Conservation (phyloP, 1,284 basidiomycete species). For the Ganoderma resinaceum region DNA sequence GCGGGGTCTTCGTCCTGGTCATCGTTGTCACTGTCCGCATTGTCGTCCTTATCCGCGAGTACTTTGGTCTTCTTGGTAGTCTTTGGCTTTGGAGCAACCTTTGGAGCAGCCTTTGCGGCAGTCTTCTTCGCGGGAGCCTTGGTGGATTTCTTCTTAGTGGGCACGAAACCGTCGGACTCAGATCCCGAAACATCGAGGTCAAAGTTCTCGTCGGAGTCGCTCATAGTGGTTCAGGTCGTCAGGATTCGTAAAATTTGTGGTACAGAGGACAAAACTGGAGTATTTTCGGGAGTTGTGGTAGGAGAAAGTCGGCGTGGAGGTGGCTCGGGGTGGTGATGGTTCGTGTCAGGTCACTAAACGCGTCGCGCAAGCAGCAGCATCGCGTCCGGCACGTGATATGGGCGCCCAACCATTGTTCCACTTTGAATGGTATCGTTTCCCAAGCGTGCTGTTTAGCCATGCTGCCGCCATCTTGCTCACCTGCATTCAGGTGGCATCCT, state of each 20-base stretch:
- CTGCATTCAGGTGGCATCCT: background rate
- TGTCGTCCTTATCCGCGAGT: conserved; percentile 68
- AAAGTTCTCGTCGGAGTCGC: conserved; percentile 73
- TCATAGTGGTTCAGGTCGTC: conserved; percentile 45
- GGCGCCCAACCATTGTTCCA: conserved; percentile 3
- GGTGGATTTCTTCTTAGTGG: conserved; percentile 63
- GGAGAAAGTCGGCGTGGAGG: conserved; percentile 10
- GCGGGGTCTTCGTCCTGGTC: conserved; percentile 51
- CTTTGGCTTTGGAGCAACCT: conserved; percentile 55
- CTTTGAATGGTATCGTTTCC: background rate
- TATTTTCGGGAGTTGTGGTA: background rate
- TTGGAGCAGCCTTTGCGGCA: conserved; percentile 49
- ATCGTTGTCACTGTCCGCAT: conserved; percentile 50
- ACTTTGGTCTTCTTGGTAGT: conserved; percentile 83
- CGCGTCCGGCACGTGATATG: conserved; percentile 21
- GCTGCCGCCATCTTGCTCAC: background rate
- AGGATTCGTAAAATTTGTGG: conserved; percentile 3
- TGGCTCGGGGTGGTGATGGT: conserved; percentile 25
- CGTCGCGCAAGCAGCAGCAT: conserved; percentile 19
- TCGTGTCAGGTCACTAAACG: conserved; percentile 23
- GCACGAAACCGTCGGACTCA: conserved; percentile 68
- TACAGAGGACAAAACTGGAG: background rate
- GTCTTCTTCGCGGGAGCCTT: conserved; percentile 46
- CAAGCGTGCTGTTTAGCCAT: background rate
- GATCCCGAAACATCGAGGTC: conserved; percentile 67